A percentile compares a stretch with the other conserved stretches of the same genome.
phyloP scores from a whole-genome alignment of 73 alveolate genomes.

The Tetrahymena elliotti region DNA sequence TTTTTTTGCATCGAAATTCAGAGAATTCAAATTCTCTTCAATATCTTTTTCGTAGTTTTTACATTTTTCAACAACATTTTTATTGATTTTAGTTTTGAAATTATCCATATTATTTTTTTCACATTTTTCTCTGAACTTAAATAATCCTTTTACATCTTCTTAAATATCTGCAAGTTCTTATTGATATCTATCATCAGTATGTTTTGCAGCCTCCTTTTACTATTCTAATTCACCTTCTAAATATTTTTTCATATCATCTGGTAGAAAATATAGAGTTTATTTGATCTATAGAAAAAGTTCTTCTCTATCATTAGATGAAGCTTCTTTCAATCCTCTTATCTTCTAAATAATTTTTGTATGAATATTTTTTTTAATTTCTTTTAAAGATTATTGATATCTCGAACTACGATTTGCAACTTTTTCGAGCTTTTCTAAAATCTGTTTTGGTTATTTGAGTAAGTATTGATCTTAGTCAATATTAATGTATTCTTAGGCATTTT shows the following conservation, averaged over 20 bases:
- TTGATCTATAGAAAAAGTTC: neutral
- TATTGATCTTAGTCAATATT: neutral
- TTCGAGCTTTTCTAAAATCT: neutral
- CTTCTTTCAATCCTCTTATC: too few relatives aligned
- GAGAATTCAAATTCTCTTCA: too few relatives aligned
- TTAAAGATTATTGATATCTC: neutral
- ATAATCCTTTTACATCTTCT: neutral
- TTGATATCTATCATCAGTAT: neutral
- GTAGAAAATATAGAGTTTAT: neutral
- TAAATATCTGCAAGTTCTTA: neutral
- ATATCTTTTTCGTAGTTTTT: too few relatives aligned
- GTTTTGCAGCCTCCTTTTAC: neutral
- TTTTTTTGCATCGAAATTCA: too few relatives aligned
- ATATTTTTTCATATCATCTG: neutral
- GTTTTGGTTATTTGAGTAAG: neutral
- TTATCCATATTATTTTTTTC: neutral
- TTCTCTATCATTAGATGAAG: neutral
- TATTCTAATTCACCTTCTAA: neutral
- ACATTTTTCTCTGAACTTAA: neutral
- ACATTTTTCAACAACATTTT: neutral
- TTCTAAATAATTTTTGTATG: too few relatives aligned
- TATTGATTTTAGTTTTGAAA: too few relatives aligned
- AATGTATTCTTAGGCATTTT: neutral
- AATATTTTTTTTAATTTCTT: too few relatives aligned
- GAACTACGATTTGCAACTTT: neutral